Base-by-base conservation (phyloP, 768 basidiomycete genomes). In the Lepiota brunneoincarnata region DNA sequence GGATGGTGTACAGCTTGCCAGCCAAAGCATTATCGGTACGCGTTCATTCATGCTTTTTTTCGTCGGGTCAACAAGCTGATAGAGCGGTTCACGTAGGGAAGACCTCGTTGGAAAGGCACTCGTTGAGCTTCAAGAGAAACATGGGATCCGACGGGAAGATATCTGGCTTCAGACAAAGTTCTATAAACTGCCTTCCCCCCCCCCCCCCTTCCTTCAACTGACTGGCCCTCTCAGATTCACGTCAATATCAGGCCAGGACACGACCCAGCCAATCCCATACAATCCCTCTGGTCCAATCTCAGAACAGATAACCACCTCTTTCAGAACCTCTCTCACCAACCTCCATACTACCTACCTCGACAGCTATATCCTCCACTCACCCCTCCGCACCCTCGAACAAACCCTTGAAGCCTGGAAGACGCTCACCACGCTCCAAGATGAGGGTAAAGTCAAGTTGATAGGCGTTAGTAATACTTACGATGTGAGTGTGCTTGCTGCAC, bases 101-200 rank as follows among this genome's bases (percentile, higher is more conserved):
- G 87, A 91, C 51, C 78, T 91, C 1, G 90, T 93, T 2, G 92
- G 92, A 4, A 79, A 82, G 49, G 92, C 89, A 0, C 73, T 93
- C 1, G 67, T 75, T 28, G 72, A 73, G 23, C 70, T 91, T 21
- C 70, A 78, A 57, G 76, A 72, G 6, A 73, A 81, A 38, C 81
- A 89, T 56, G 76, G 75, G 4, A 75, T 89, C 51, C 79, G 78
- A 51, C 81, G 92, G 4, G 79, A 89, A 62, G 83, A 87, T 48
- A 59, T 93, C 2, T 90, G 82, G 65, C 67, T 93, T 24, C 91
- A 93, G 68, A 91, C 91, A 28, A 93, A 94, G 87, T 90, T n/a
- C 61, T 45, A 63, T 51, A 20, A 12, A 3, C 1, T 34, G 14
- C 28, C 35, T 38, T 14, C 28, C 34, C 11, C 14, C 39, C 26